A percentile compares a stretch with the other conserved stretches of the same genome.
Conservation (phyloP, 352 stramenopile genomes). For the Globisporangium perplexum region DNA sequence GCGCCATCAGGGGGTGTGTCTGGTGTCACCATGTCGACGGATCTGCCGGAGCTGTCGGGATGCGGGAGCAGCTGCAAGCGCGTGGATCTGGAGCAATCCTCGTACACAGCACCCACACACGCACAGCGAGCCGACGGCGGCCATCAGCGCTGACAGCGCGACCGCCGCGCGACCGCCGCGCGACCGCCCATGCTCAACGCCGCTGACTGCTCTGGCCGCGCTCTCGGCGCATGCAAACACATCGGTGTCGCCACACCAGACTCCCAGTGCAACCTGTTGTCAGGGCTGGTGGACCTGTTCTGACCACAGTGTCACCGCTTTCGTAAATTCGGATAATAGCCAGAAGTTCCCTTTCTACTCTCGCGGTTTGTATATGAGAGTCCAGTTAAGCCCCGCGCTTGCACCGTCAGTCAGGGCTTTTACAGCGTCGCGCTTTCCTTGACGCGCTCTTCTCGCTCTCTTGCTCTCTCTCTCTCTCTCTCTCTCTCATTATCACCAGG, state of each 20-base stretch:
- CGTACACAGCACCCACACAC: too few relatives aligned
- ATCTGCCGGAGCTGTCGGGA: too few relatives aligned
- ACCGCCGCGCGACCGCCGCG: too few relatives aligned
- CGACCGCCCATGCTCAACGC: not conserved
- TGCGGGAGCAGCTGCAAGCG: too few relatives aligned
- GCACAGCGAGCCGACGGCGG: too few relatives aligned
- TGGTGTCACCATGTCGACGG: too few relatives aligned
- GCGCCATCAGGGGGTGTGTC: too few relatives aligned
- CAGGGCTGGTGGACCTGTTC: not conserved
- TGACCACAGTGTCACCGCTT: not conserved
- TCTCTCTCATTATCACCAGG: not conserved
- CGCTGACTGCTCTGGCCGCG: not conserved
- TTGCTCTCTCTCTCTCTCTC: not conserved
- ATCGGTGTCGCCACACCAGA: too few relatives aligned
- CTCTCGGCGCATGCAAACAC: too few relatives aligned
- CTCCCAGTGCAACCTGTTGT: not conserved
- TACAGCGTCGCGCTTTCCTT: not conserved
- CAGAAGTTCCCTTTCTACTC: not conserved
- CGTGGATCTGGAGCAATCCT: too few relatives aligned
- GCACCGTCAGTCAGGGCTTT: not conserved
- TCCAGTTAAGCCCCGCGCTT: not conserved
- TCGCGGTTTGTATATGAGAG: not conserved
- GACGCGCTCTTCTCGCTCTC: not conserved
- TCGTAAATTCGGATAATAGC: not conserved
- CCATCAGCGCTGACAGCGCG: too few relatives aligned